Evolutionary conservation across 2,329 filamentous ascomycete genomes (phyloP), one percentile per base, ranked within the genome.

Genomic region (Myriosclerotinia curreyana): DNA sequence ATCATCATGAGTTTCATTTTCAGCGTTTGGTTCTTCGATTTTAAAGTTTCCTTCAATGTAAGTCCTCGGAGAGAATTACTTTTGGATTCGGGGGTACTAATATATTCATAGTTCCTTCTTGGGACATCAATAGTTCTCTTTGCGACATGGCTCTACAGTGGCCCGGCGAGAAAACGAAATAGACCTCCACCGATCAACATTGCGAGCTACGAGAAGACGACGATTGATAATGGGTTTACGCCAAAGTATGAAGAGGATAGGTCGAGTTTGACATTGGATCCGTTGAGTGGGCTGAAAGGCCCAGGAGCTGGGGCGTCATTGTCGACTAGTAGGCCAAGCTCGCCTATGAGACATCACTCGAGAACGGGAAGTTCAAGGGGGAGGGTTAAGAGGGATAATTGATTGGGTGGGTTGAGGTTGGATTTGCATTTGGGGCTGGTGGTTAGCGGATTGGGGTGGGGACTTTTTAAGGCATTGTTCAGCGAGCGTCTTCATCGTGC

Each of bases 1-100:
- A 96, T 98, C 67, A 81, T 97, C 64, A 79, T 97, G 58, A 96
- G 91, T 74, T 92, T 93, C 68, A 69, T 97, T 17, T 90, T 91
- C 60, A 96, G 92, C 73, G 83, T 96, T 1, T 88, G 86, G 77
- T 89, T 96, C 69, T 96, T 98, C 75, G 83, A 93, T 58, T 91
- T 96, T 69, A 77, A 86, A 55, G 83, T 95, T 51, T 90, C 89
- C 0, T 72, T 81, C 34, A 85, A 86, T 69, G 92, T 96, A 83
- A 79, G 89, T 81, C 22, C 22, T 40, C 9, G 20, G 20, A 31
- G 46, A 28, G 7, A 25, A 11, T 12, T 14, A 53, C 12, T 58
- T 40, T 48, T 62, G 17, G 17, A 34, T 25, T 46, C 34, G 49
- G 17, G 22, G 7, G 28, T 40, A 17, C 31, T 58, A 25, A 56